phyloP scores from a whole-genome alignment of 176 grass and related monocot species.

The Lolium rigidum region DNA sequence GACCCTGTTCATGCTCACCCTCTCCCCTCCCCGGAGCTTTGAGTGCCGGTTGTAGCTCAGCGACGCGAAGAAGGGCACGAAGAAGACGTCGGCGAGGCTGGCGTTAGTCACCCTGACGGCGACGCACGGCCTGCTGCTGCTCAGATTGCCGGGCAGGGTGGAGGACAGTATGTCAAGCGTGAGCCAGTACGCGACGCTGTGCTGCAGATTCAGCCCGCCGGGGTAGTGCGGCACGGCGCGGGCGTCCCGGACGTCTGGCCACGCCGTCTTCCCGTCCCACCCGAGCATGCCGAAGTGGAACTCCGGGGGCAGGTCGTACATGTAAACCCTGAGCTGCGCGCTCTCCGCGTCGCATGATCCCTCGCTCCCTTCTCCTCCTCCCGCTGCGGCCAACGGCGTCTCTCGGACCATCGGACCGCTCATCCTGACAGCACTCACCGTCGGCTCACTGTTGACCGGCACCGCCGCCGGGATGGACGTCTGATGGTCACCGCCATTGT shows the following conservation, averaged over 20 bases:
- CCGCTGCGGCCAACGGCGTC: not conserved
- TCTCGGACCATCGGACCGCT: not conserved
- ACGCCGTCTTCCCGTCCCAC: slow-evolving; percentile 66
- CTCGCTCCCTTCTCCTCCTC: slow-evolving; percentile 9
- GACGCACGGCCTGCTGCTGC: slow-evolving; percentile 59
- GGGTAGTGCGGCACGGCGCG: slow-evolving; percentile 68
- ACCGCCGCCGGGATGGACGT: slow-evolving; percentile 13
- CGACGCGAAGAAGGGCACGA: slow-evolving; percentile 93
- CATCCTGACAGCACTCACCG: not conserved
- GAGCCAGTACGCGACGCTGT: slow-evolving; percentile 93
- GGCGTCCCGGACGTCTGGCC: slow-evolving; percentile 64
- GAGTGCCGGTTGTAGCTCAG: slow-evolving; percentile 89
- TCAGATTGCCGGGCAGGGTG: not conserved
- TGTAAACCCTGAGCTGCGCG: slow-evolving; percentile 62
- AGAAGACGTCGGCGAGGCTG: slow-evolving; percentile 70
- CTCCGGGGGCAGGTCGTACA: slow-evolving; percentile 75
- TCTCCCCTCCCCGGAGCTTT: slow-evolving; percentile 56
- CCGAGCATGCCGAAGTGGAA: slow-evolving; percentile 89
- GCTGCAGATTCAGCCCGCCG: slow-evolving; percentile 87
- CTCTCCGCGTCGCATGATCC: slow-evolving; percentile 48
- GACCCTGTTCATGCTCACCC: slow-evolving; percentile 50
- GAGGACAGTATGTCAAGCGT: slow-evolving; percentile 78
- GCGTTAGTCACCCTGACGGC: slow-evolving; percentile 69
- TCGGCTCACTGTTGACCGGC: not conserved
- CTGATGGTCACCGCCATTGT: not conserved